Conservation (phyloP, 371 early-diverging fungal species). For the Zancudomyces culisetae region DNA sequence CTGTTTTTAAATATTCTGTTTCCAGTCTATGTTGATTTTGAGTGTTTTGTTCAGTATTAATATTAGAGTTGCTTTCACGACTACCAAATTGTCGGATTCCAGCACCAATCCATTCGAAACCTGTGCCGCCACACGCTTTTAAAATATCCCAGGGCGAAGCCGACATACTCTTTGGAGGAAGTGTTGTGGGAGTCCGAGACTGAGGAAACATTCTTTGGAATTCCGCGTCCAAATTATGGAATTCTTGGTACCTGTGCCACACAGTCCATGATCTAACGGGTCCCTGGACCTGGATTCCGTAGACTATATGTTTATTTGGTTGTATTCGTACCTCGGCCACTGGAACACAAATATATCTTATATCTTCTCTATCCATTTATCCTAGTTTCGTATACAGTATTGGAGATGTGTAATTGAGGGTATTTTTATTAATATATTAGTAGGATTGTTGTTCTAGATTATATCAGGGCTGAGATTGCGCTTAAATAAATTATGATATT, state of each 20-base stretch:
- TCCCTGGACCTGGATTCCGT: constrained; percentile 50
- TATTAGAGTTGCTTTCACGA: neutral
- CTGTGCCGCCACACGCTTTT: neutral
- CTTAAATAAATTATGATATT: too few species aligned
- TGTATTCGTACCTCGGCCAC: constrained; percentile 32
- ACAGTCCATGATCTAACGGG: constrained; percentile 74
- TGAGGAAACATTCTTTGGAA: constrained; percentile 34
- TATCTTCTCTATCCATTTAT: constrained; percentile 26
- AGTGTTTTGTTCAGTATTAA: neutral
- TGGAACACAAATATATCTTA: constrained; percentile 45
- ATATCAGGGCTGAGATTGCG: too few species aligned
- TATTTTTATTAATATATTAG: too few species aligned
- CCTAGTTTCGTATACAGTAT: constrained; percentile 1
- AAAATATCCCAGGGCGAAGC: neutral
- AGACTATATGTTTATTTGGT: constrained; percentile 55
- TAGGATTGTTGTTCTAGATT: too few species aligned
- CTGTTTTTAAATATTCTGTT: neutral
- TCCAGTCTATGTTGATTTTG: neutral
- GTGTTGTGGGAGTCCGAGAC: constrained; percentile 30
- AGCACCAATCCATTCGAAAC: neutral
- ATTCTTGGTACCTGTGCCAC: constrained; percentile 76
- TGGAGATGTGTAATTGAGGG: too few species aligned
- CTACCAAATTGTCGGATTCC: neutral
- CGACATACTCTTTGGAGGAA: constrained; percentile 45
- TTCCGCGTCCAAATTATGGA: constrained; percentile 41